These are phyloP conservation scores for Phytophthora chlamydospora DNA, from an alignment of 352 stramenopile genomes.

Conservation along the genomic window DNA sequence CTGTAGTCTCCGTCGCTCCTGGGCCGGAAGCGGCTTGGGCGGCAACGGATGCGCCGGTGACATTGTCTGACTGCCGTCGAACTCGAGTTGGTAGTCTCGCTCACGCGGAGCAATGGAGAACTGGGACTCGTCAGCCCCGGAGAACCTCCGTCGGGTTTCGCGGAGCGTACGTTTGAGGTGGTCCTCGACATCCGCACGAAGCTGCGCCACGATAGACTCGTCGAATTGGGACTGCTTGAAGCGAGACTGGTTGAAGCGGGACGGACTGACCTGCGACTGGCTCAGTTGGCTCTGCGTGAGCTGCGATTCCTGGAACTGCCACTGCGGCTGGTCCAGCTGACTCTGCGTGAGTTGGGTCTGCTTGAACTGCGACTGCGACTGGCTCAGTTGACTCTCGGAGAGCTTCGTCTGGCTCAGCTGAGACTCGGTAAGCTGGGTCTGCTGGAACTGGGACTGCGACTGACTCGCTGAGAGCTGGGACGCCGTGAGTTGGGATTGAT, in stretches of 20 bases:
- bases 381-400: slow-evolving; percentile 4
- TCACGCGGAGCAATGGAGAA: slow-evolving; percentile 43
- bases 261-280: slow-evolving; percentile 9
- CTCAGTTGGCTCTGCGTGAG: slow-evolving; percentile 10
- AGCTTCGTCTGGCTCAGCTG: slow-evolving; percentile 7
- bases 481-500: slow-evolving; percentile 14
- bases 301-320: slow-evolving; percentile 12
- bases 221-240: slow-evolving; percentile 29
- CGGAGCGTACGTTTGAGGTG: slow-evolving; percentile 33
- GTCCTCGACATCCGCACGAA: slow-evolving; percentile 37
- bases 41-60: slow-evolving; percentile 50
- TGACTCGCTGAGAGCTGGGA: neutral
- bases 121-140: slow-evolving; percentile 32
- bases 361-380: slow-evolving; percentile 13
- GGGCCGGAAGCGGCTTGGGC: slow-evolving; percentile 37
- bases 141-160: slow-evolving; percentile 24
- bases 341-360: slow-evolving; percentile 12
- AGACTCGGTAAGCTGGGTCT: neutral
- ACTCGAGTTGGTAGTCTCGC: slow-evolving; percentile 59
- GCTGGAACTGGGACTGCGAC: no score
- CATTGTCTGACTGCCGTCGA: slow-evolving; percentile 48
- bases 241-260: slow-evolving; percentile 21
- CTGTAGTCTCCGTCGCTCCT: slow-evolving; percentile 48
- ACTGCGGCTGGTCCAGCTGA: slow-evolving; percentile 21
- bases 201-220: slow-evolving; percentile 30